These are phyloP conservation scores for Aspergillus transmontanensis DNA, from an alignment of 2,329 filamentous ascomycete species.

Conservation along the genomic window DNA sequence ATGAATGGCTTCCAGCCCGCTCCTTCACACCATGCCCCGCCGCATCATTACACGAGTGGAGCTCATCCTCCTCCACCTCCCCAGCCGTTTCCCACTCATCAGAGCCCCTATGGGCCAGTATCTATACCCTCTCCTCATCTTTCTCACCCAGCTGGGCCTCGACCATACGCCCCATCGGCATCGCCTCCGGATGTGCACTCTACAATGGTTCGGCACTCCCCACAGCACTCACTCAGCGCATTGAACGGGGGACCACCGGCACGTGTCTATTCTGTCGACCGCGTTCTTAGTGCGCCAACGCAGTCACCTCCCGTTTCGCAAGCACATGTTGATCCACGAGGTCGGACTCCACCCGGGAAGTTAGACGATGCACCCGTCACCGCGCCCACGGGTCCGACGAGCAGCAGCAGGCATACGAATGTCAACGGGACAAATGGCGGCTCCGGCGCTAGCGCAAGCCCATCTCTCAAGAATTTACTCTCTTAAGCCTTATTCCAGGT, in stretches of 20 bases:
- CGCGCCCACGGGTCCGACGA: slow-evolving; percentile 27
- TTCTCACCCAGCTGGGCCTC: slow-evolving; percentile 33
- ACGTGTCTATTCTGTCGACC: slow-evolving; percentile 42
- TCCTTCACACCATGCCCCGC: slow-evolving; percentile 34
- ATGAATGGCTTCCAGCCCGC: slow-evolving; percentile 52
- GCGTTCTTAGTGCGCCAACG: slow-evolving; percentile 34
- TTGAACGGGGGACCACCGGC: slow-evolving; percentile 39
- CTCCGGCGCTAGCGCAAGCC: slow-evolving; percentile 73
- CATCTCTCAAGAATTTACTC: slow-evolving; percentile 73
- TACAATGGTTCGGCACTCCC: slow-evolving; percentile 39
- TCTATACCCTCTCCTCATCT: slow-evolving; percentile 37
- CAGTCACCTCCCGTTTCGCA: slow-evolving; percentile 41
- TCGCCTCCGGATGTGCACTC: slow-evolving; percentile 43
- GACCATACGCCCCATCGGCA: slow-evolving; percentile 39
- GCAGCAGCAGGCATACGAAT: slow-evolving; percentile 29
- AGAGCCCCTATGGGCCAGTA: slow-evolving; percentile 42
- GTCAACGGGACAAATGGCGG: slow-evolving; percentile 32
- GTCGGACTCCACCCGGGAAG: slow-evolving; percentile 33
- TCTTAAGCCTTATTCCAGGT: slow-evolving; percentile 48
- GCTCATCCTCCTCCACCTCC: slow-evolving; percentile 39
- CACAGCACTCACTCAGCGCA: slow-evolving; percentile 39
- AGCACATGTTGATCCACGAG: slow-evolving; percentile 37
- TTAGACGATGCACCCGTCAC: slow-evolving; percentile 32
- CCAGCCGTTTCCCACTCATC: slow-evolving; percentile 39
- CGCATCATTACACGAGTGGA: slow-evolving; percentile 35